Conservation (phyloP, 2,329 filamentous ascomycete genomes). For the Alternaria sp. region DNA sequence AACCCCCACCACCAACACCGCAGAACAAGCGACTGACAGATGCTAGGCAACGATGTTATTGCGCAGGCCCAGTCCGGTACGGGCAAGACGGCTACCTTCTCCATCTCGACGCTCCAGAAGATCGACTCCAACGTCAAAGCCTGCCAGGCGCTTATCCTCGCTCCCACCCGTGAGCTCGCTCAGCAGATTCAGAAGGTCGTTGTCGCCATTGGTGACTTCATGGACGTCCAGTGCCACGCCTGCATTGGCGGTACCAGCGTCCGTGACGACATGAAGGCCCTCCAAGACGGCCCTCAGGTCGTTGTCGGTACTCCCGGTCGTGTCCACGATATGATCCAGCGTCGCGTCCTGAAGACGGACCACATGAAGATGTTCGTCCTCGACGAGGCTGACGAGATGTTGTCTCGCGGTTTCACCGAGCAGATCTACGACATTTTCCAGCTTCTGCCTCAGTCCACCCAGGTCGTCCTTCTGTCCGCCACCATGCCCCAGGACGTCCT, state of each 20-base stretch:
- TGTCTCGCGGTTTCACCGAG: conserved; percentile 99
- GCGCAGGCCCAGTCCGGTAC: conserved; percentile 99
- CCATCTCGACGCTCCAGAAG: conserved; percentile 98
- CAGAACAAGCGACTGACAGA: conserved; percentile 34
- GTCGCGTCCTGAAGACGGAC: conserved; percentile 95
- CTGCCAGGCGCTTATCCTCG: conserved; percentile 97
- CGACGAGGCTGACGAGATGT: conserved; percentile 99
- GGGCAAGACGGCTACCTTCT: conserved; percentile 99
- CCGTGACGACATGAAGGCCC: conserved; percentile 97
- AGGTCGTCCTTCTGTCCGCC: conserved; percentile 96
- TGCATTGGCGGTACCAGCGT: conserved; percentile 99
- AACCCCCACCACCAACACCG: conserved; percentile 10
- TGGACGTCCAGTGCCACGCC: conserved; percentile 98
- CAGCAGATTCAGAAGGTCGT: conserved; percentile 99
- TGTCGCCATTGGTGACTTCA: conserved; percentile 98
- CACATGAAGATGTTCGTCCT: conserved; percentile 99
- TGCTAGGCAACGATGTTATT: conserved; percentile 89
- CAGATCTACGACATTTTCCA: conserved; percentile 99
- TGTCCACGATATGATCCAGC: conserved; percentile 99
- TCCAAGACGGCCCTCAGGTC: conserved; percentile 94
- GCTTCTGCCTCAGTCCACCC: conserved; percentile 95
- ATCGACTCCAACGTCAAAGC: conserved; percentile 94
- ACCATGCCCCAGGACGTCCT: conserved; percentile 99
- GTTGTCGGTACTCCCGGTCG: conserved; percentile 97
- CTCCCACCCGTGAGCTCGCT: conserved; percentile 96